Evolutionary conservation across 345 rosid genomes (phyloP), one percentile per base, ranked within the genome.

Genomic region (Brassica juncea): DNA sequence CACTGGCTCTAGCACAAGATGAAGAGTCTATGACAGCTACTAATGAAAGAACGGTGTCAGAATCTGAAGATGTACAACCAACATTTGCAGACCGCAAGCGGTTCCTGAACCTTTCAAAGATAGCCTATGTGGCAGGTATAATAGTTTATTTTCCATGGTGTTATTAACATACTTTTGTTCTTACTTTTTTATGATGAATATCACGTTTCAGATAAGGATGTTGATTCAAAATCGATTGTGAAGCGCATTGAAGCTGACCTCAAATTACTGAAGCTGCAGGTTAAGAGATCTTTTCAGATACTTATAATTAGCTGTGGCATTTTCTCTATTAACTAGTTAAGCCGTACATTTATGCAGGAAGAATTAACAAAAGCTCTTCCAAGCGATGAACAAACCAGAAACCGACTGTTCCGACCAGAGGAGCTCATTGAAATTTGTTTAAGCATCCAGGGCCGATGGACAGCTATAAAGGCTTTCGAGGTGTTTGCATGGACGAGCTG

Each of bases 401-500:
- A 75, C 65, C 77, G 70, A 55, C 91, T 93, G 30, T 82, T 88
- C 28, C 87, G 81, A 27, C 97, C 98, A 2, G 94, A 90, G 68
- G 93, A 89, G 82, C 93, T 95, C 71, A 80, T 91, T 44, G 86
- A 85, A 62, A 81, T 86, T 42, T 95, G 98, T 85, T 89, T 95
- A 5, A 58, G 78, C 72, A 81, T 87, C 23, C 86, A 81, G 34
- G 85, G 79, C n/a, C 84, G 75, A 14, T 89, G 84, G 80, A 88
- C 88, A 64, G 84, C 89, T 12, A 66, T 84, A 86, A 88, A 70
- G 28, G 89, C 89, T 52, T 95, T 95, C 28, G 97, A 93, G 66
- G 90, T 90, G 73, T 95, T 95, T 83, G 92, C 97, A 75, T 91
- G 94, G 89, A 90, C 94, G 11, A 90, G 98, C 85, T 84, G 84